Evolutionary conservation across 148 eudicot genomes (phyloP).

Genomic region (Suaeda aralocaspica): DNA sequence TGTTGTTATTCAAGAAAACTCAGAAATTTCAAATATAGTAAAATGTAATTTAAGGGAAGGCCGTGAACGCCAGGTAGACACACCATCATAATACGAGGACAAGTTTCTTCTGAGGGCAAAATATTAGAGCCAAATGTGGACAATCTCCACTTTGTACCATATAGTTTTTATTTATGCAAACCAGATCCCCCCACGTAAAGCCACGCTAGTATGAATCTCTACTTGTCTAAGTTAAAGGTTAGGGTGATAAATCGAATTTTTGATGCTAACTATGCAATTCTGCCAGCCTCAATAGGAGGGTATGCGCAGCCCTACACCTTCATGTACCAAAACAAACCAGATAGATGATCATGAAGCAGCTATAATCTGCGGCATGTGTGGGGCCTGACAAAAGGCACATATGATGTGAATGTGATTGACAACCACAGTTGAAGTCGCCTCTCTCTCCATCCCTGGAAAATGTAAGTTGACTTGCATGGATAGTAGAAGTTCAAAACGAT

Average conservation of each 20-base stretch:
- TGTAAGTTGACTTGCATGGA: neutral
- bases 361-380: neutral
- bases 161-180: constrained; percentile 22
- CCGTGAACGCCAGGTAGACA: neutral
- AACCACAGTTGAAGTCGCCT: neutral
- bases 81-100: neutral
- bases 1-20: too few relatives aligned
- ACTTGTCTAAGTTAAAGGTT: constrained; percentile 3
- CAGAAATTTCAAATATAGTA: too few relatives aligned
- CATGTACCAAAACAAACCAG: constrained; percentile 6
- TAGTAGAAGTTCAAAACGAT: neutral
- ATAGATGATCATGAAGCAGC: neutral
- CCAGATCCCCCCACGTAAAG: neutral
- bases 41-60: neutral
- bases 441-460: neutral
- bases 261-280: neutral
- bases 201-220: neutral
- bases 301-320: neutral
- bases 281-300: neutral
- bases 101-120: neutral
- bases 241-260: neutral
- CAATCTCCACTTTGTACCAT: neutral
- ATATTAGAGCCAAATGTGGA: constrained; percentile 15
- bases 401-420: neutral
- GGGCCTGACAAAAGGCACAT: neutral